These are phyloP conservation scores for Floccularia luteovirens DNA, from an alignment of 768 basidiomycete species.

Conservation along the genomic window DNA sequence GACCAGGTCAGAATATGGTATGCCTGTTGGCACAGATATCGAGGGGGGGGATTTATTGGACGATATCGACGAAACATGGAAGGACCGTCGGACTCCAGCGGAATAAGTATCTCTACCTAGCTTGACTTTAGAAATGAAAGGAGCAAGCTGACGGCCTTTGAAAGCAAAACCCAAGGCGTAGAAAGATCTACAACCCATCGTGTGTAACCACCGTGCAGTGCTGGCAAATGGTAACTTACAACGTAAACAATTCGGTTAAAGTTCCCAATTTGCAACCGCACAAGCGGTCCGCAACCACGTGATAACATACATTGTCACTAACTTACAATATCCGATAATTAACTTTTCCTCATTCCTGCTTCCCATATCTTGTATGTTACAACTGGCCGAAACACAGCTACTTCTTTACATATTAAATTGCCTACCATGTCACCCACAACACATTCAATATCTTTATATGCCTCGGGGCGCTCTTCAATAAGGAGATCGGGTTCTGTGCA, in stretches of 20 bases:
- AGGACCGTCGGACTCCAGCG: conserved; percentile 20
- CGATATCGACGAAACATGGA: conserved; percentile 19
- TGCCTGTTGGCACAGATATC: conserved; percentile 21
- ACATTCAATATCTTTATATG: conserved; percentile 26
- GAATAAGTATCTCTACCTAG: neutral
- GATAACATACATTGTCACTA: neutral
- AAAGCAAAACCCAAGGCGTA: conserved; percentile 17
- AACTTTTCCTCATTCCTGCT: conserved; percentile 9
- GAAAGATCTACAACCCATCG: conserved; percentile 23
- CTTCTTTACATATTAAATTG: conserved; percentile 16
- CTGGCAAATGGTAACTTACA: neutral
- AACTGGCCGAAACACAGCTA: conserved; percentile 22
- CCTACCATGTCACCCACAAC: conserved; percentile 28
- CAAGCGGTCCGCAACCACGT: neutral
- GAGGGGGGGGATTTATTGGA: conserved; percentile 20
- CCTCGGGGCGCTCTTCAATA: conserved; percentile 29
- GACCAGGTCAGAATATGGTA: conserved; percentile 64
- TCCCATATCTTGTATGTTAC: conserved; percentile 29
- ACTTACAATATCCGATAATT: conserved; percentile 5
- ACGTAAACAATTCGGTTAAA: neutral
- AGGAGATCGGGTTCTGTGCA: conserved; percentile 26
- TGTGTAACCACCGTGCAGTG: conserved; percentile 3
- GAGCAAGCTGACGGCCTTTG: conserved; percentile 14
- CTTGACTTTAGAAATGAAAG: conserved; percentile 1
- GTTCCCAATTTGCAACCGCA: neutral